Base-by-base conservation (phyloP, 202 grass and related monocot genomes). In the Brachypodium distachyon region DNA sequence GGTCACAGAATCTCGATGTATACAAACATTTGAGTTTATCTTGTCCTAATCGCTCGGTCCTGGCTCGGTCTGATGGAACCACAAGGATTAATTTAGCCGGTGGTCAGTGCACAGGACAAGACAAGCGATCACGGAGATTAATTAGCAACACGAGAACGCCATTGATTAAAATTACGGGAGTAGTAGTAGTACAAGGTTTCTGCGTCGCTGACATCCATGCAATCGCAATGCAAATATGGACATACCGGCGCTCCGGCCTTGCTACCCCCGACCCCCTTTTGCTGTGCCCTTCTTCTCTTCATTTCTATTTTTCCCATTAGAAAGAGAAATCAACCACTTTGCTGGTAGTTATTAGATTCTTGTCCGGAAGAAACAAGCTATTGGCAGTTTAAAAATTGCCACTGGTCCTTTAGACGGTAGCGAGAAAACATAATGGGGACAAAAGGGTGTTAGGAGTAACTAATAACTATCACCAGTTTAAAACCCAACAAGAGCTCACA, bases 121-220 rank as follows among this genome's bases (percentile, higher is more conserved):
- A 53, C 25, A 27, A 14, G 4, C 7, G 31, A 36, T 3, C 32
- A 12, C 21, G 38, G 62, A 66, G 22, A 62, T 38, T 22, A 34
- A 36, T 17, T 70, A 43, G 40, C 19, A 32, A 33, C 18, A 11
- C 4, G 62, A 55, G 19, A 12, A 36, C 1, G 27, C n/a, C 40
- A 23, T 33, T 47, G 47, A 31, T 29, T 36, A n/a, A n/a, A n/a
- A n/a, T n/a, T n/a, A n/a, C n/a, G n/a, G n/a, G n/a, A n/a, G n/a
- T n/a, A n/a, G n/a, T n/a, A n/a, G n/a, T n/a, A n/a, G n/a, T n/a
- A 65, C 9, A 26, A 13, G 21, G 9, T 12, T 51, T 58, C 11
- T 18, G 22, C 60, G 18, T 59, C 32, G 72, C 47, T 39, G 72
- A 62, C 51, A 61, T 83, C 81, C 71, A 83, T 56, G 64, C 63